Evolutionary conservation across 768 basidiomycete species (phyloP).

Genomic region (Mycena floridula): DNA sequence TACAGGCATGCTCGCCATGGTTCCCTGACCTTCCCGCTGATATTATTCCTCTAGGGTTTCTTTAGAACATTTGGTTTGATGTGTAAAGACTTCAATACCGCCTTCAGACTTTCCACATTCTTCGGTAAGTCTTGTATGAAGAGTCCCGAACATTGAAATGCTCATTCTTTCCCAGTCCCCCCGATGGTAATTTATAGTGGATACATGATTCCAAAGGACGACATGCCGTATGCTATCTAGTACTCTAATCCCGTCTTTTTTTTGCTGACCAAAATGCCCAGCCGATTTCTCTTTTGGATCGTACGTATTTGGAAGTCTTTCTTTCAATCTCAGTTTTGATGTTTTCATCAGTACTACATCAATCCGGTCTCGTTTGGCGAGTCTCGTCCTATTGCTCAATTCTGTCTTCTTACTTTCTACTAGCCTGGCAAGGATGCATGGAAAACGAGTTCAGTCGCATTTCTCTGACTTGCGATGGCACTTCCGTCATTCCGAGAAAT

Average conservation of each 20-base stretch:
- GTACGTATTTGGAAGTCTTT: constrained; percentile 34
- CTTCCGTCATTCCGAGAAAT: constrained; percentile 61
- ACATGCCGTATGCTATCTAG: no score
- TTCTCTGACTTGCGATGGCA: constrained; percentile 57
- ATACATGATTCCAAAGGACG: constrained; percentile 58
- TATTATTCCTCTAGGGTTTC: no score
- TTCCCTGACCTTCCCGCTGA: no score
- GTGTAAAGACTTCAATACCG: constrained; percentile 39
- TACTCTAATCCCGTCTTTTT: no score
- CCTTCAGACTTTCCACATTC: constrained; percentile 50
- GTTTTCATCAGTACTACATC: constrained; percentile 59
- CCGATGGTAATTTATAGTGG: constrained; percentile 72
- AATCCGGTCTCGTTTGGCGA: constrained; percentile 77
- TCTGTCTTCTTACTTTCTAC: no score
- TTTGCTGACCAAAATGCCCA: no score
- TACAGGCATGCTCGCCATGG: no score
- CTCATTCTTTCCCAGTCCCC: no score
- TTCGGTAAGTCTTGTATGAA: no score
- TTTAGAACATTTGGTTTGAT: constrained; percentile 68
- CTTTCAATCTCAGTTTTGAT: constrained; percentile 10
- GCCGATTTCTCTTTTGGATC: constrained; percentile 84
- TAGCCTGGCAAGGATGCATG: constrained; percentile 74
- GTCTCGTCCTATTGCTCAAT: no score
- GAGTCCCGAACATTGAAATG: no score
- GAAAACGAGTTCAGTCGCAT: constrained; percentile 84